Evolutionary conservation across 345 rosid genomes (phyloP), one percentile per base, ranked within the genome.

Genomic region (Citrus mangshanensis): DNA sequence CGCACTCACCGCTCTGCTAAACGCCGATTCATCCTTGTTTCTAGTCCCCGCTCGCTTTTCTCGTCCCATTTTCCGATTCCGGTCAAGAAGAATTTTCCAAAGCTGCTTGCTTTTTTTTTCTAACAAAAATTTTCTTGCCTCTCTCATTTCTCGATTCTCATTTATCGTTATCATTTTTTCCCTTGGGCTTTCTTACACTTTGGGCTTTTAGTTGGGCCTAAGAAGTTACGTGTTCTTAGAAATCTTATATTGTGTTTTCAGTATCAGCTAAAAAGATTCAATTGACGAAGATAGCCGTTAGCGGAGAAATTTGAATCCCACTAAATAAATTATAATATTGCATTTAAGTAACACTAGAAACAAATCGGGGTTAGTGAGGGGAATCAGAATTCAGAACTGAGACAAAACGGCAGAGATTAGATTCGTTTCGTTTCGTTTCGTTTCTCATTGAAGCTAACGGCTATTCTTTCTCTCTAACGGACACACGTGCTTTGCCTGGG

Each of bases 1-100:
- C 10, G 84, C 38, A 55, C 78, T 79, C 63, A 88, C 87, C 40
- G 80, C 69, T 60, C 85, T 86, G n/a, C 84, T 87, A 77, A 86
- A 78, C 74, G 68, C 16, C 18, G 91, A 84, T 62, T 88, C 89
- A 22, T 85, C 83, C 78, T 80, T 72, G 73, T 72, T 77, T 56
- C 72, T 46, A 37, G 9, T 37, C 37, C 86, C 82, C 30, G 32
- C 84, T 9, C 83, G 80, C 73, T 76, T 80, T 12, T 46, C 51
- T 13, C 51, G 14, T 35, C 56, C 85, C 80, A 81, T 85, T 67
- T 69, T 54, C 22, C 0, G 22, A 1, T 54, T 54, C 58, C 13
- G 24, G 37, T 73, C 30, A 8, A 73, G 51, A 13, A 46, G 51
- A 46, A 46, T 12, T 8, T 35, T 66, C 10, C 69, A 0, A 30